phyloP scores from a whole-genome alignment of 352 stramenopile genomes.

The Thalassiosira exigua region DNA sequence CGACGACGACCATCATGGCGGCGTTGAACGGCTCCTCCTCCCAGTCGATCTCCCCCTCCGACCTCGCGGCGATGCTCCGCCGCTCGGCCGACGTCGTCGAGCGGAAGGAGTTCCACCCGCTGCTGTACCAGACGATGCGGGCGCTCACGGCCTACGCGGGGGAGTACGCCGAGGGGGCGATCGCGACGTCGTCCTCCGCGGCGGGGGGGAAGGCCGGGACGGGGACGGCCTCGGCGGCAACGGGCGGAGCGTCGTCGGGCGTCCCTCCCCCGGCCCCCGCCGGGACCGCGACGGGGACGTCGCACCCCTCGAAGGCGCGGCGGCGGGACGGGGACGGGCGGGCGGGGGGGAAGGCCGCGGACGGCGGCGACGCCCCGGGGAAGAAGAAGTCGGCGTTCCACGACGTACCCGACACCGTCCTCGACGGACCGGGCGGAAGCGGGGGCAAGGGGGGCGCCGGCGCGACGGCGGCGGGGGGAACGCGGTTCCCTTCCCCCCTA shows the following conservation, averaged over 20 bases:
- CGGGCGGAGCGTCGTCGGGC: not conserved
- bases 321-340: not conserved
- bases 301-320: not conserved
- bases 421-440: not conserved
- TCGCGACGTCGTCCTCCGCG: not conserved
- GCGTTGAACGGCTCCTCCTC: conserved; percentile 19
- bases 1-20: conserved; percentile 4
- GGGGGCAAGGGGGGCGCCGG: conserved; percentile 11
- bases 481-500: conserved; percentile 30
- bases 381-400: not conserved
- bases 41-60: conserved; percentile 12
- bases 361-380: no score
- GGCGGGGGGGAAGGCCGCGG: no score
- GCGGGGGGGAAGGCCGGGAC: not conserved
- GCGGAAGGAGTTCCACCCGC: conserved; percentile 59
- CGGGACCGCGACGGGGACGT: not conserved
- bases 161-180: conserved; percentile 45
- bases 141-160: conserved; percentile 62
- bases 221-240: no score
- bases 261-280: no score
- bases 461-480: conserved; percentile 23
- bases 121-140: conserved; percentile 69
- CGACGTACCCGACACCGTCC: conserved; percentile 7
- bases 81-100: conserved; percentile 72
- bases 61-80: conserved; percentile 68